Percentiles rank a stretch among this genome's conserved stretches.
Evolutionary conservation across 2,329 filamentous ascomycete genomes (phyloP).

Genomic region (Xylariaceae sp.): DNA sequence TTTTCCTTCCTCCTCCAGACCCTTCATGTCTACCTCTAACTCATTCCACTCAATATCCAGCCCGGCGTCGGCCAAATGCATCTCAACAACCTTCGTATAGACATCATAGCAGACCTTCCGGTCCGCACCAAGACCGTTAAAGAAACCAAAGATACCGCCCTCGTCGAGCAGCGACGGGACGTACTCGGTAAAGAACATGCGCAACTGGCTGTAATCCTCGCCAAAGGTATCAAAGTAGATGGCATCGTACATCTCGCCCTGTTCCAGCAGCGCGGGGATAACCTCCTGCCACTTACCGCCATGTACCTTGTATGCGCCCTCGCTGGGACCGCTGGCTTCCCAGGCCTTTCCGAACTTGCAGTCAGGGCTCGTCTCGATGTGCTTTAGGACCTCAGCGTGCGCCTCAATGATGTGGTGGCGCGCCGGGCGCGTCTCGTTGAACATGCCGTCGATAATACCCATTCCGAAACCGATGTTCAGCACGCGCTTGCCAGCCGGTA

Average conservation of each 20-base stretch:
- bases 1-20: slow-evolving; percentile 59
- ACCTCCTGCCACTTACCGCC: slow-evolving; percentile 78
- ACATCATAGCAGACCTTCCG: slow-evolving; percentile 92
- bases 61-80: slow-evolving; percentile 83
- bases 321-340: slow-evolving; percentile 50
- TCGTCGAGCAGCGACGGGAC: slow-evolving; percentile 73
- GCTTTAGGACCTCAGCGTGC: slow-evolving; percentile 68
- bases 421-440: slow-evolving; percentile 61
- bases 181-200: slow-evolving; percentile 81
- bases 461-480: slow-evolving; percentile 88
- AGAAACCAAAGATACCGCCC: slow-evolving; percentile 74
- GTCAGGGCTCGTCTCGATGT: slow-evolving; percentile 43
- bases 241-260: slow-evolving; percentile 70
- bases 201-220: slow-evolving; percentile 82
- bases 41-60: slow-evolving; percentile 85
- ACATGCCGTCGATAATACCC: slow-evolving; percentile 78
- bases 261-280: slow-evolving; percentile 60
- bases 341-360: slow-evolving; percentile 51
- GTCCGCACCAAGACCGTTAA: slow-evolving; percentile 89
- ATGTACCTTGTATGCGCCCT: slow-evolving; percentile 68
- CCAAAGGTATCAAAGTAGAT: slow-evolving; percentile 99
- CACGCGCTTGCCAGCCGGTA: slow-evolving; percentile 54
- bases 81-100: slow-evolving; percentile 85
- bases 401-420: slow-evolving; percentile 83
- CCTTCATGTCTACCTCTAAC: slow-evolving; percentile 63